These are phyloP conservation scores for Camillea tinctor DNA, from an alignment of 2,329 filamentous ascomycete genomes.

Conservation along the genomic window DNA sequence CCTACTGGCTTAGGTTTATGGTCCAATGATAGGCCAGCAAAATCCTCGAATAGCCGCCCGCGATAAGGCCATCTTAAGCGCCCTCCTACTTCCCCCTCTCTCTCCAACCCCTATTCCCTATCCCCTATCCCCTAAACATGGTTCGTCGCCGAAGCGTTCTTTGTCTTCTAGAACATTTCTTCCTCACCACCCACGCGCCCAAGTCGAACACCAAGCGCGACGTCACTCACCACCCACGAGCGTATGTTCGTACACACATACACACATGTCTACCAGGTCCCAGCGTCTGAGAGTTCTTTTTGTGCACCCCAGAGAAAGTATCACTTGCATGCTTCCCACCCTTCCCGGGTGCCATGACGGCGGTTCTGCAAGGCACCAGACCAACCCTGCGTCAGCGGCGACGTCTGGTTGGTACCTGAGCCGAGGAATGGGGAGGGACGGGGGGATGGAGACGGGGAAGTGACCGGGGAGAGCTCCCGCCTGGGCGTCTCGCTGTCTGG, in stretches of 20 bases:
- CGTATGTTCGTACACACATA: neutral
- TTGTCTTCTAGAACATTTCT: constrained; percentile 27
- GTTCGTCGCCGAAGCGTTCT: constrained; percentile 13
- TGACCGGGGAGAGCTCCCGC: neutral
- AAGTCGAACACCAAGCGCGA: constrained; percentile 9
- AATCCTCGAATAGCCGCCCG: constrained; percentile 27
- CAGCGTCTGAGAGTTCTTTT: constrained; percentile 21
- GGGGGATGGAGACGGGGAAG: no score
- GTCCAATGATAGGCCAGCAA: constrained; percentile 21
- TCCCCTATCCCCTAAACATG: constrained; percentile 5
- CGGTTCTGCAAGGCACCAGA: constrained; percentile 26
- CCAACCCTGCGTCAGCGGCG: constrained; percentile 11
- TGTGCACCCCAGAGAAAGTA: constrained; percentile 7
- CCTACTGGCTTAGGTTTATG: constrained; percentile 6
- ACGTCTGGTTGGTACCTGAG: constrained; percentile 15
- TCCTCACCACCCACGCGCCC: constrained; percentile 11
- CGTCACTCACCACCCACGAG: constrained; percentile 8
- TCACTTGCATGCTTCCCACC: constrained; percentile 24
- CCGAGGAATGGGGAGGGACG: constrained; percentile 14
- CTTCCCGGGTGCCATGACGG: constrained; percentile 18
- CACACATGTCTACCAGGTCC: constrained; percentile 6
- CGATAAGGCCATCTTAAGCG: constrained; percentile 25
- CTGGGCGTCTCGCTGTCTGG: constrained; percentile 27
- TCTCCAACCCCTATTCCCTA: neutral
- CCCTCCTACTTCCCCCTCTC: constrained; percentile 15